phyloP scores from a whole-genome alignment of 1,284 basidiomycete genomes.

The Heterobasidion annosum region DNA sequence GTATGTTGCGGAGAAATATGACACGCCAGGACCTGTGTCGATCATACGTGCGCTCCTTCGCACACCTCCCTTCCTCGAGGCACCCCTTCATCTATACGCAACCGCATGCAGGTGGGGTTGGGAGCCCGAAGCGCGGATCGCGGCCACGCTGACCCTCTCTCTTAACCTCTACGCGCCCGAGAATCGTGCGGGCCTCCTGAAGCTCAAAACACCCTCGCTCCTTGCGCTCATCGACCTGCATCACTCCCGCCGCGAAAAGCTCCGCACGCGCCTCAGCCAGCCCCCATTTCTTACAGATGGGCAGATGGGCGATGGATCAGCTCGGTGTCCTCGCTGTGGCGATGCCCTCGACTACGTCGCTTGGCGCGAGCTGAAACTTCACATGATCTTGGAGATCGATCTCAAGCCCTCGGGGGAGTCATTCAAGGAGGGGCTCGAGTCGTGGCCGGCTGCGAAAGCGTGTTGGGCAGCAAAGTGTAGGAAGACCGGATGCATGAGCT shows the following conservation, averaged over 20 bases:
- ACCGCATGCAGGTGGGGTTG: slow-evolving; percentile 50
- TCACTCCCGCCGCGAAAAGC: slow-evolving; percentile 34
- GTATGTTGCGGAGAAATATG: slow-evolving; percentile 58
- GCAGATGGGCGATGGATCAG: slow-evolving; percentile 24
- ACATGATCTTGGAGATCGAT: slow-evolving; percentile 48
- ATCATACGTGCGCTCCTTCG: slow-evolving; percentile 44
- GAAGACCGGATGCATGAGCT: slow-evolving; percentile 31
- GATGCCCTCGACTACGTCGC: slow-evolving; percentile 43
- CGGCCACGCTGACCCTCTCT: slow-evolving; percentile 39
- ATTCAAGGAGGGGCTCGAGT: slow-evolving; percentile 34
- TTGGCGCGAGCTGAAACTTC: slow-evolving; percentile 54
- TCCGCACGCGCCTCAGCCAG: slow-evolving; percentile 39
- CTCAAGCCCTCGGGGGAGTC: slow-evolving; percentile 48
- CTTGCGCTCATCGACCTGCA: slow-evolving; percentile 46
- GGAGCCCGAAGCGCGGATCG: slow-evolving; percentile 39
- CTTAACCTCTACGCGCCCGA: slow-evolving; percentile 38
- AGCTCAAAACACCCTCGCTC: slow-evolving; percentile 38
- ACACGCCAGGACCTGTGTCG: slow-evolving; percentile 53
- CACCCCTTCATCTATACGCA: slow-evolving; percentile 48
- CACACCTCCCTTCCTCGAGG: slow-evolving; percentile 35
- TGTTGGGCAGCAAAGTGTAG: slow-evolving; percentile 52
- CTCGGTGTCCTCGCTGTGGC: slow-evolving; percentile 37
- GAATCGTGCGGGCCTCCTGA: slow-evolving; percentile 33
- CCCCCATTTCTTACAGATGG: slow-evolving; percentile 48
- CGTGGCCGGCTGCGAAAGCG: slow-evolving; percentile 46